Conservation (phyloP, 768 basidiomycete genomes). For the Daedaleopsis nitida region DNA sequence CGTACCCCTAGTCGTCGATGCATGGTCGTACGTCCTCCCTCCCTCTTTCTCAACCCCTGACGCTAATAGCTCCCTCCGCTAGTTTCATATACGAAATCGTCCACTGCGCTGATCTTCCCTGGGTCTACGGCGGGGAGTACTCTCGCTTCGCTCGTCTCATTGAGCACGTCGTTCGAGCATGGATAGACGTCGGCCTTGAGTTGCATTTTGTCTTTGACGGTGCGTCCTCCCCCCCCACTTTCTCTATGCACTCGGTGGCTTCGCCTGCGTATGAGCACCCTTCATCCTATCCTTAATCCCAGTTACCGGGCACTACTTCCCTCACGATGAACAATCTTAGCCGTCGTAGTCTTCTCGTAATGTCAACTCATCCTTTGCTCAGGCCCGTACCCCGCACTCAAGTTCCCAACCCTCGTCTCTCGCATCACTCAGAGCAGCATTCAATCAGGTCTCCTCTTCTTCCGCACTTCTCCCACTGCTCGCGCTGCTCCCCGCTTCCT, state of each 20-base stretch:
- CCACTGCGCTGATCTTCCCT: constrained; percentile 61
- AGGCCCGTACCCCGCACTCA: constrained; percentile 75
- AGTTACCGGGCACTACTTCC: too few relatives aligned
- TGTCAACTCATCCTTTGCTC: constrained; percentile 1
- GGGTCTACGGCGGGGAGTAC: constrained; percentile 90
- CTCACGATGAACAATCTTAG: too few relatives aligned
- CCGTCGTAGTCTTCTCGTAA: too few relatives aligned
- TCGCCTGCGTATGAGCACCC: background rate
- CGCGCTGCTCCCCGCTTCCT: constrained; percentile 69
- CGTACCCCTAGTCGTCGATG: constrained; percentile 72
- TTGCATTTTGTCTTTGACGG: constrained; percentile 85
- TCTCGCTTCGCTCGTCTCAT: constrained; percentile 53
- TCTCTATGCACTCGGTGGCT: background rate
- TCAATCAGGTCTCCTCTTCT: constrained; percentile 71
- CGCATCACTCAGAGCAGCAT: constrained; percentile 61
- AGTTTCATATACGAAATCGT: constrained; percentile 80
- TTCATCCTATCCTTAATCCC: too few relatives aligned
- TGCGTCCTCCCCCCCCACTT: constrained; percentile 34
- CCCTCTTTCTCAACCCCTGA: background rate
- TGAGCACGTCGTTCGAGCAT: constrained; percentile 55
- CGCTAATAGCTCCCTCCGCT: constrained; percentile 4
- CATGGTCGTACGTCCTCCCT: constrained; percentile 73
- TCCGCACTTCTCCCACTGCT: constrained; percentile 71
- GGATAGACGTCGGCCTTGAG: constrained; percentile 66
- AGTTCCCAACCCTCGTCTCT: constrained; percentile 66